These are phyloP conservation scores for Aeminium ludgeri DNA, from an alignment of 495 filamentous ascomycete genomes.

Conservation along the genomic window DNA sequence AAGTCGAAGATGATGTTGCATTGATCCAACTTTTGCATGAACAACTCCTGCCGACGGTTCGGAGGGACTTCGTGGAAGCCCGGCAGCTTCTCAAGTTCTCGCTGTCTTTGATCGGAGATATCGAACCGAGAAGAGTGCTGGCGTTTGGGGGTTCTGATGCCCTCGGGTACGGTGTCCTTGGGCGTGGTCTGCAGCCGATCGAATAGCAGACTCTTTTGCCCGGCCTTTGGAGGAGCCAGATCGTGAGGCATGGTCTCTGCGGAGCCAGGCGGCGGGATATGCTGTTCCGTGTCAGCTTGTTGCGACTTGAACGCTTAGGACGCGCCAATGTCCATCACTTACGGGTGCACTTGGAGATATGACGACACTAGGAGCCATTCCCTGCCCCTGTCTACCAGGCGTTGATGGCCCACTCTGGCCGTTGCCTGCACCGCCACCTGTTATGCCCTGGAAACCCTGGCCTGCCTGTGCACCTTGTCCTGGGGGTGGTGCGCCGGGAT, in stretches of 20 bases:
- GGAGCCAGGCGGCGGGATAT: constrained; percentile 81
- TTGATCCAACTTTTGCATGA: constrained; percentile 99
- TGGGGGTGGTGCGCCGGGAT: constrained; percentile 6
- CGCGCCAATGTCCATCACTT: constrained; percentile 32
- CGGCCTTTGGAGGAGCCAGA: constrained; percentile 77
- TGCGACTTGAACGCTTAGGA: background rate
- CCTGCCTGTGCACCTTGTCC: background rate
- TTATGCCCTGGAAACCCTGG: constrained; percentile 18
- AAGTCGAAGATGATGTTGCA: constrained; percentile 99
- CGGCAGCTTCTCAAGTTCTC: constrained; percentile 90
- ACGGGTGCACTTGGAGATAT: constrained; percentile 92
- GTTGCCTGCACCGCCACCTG: constrained; percentile 35
- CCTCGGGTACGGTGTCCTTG: constrained; percentile 78
- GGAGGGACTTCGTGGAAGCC: constrained; percentile 98
- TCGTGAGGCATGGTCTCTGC: constrained; percentile 97
- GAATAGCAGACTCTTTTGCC: constrained; percentile 74
- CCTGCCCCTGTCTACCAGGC: background rate
- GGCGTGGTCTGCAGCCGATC: constrained; percentile 84
- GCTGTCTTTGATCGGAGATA: constrained; percentile 76
- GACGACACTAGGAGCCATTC: constrained; percentile 69
- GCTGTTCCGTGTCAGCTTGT: constrained; percentile 36
- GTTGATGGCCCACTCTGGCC: constrained; percentile 25
- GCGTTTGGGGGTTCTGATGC: constrained; percentile 82
- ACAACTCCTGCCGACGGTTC: constrained; percentile 86
- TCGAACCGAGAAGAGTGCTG: constrained; percentile 97